These are phyloP conservation scores for Penicillium sp. DNA, from an alignment of 2,329 filamentous ascomycete genomes.

Conservation along the genomic window DNA sequence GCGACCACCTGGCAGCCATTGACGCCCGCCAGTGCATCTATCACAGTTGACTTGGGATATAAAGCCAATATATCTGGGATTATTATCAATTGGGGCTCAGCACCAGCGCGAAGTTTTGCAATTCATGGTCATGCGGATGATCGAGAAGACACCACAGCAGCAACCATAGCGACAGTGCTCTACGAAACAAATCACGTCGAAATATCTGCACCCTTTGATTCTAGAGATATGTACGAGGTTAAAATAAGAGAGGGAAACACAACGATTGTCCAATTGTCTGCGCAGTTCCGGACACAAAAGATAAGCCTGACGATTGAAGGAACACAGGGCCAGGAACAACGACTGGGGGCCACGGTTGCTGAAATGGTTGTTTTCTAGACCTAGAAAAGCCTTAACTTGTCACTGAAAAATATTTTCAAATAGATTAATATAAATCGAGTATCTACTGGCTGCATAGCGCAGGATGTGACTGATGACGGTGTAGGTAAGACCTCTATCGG, in stretches of 20 bases:
- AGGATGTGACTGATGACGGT: too few species aligned
- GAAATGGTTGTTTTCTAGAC: constrained; percentile 13
- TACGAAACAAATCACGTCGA: constrained; percentile 4
- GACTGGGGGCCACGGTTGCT: constrained; percentile 13
- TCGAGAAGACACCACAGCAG: neutral
- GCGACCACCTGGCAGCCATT: constrained; percentile 14
- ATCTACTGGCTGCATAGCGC: too few species aligned
- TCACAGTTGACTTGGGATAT: neutral
- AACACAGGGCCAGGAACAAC: constrained; percentile 9
- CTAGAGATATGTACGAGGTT: neutral
- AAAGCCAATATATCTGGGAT: constrained; percentile 1
- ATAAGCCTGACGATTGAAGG: constrained; percentile 12
- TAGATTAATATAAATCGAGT: too few species aligned
- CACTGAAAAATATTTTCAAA: too few species aligned
- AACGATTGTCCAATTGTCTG: neutral
- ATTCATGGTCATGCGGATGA: constrained; percentile 4
- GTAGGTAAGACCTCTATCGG: too few species aligned
- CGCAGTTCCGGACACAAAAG: neutral
- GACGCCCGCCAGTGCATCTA: constrained; percentile 1
- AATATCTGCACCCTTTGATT: constrained; percentile 11
- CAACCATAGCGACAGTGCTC: neutral
- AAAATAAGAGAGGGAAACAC: constrained; percentile 10
- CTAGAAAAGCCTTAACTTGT: too few species aligned
- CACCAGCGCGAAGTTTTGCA: constrained; percentile 3
- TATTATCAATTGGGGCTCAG: constrained; percentile 12